Evolutionary conservation across 2,329 filamentous ascomycete genomes (phyloP), one percentile per base, ranked within the genome.

Genomic region (Alternaria postmessia): DNA sequence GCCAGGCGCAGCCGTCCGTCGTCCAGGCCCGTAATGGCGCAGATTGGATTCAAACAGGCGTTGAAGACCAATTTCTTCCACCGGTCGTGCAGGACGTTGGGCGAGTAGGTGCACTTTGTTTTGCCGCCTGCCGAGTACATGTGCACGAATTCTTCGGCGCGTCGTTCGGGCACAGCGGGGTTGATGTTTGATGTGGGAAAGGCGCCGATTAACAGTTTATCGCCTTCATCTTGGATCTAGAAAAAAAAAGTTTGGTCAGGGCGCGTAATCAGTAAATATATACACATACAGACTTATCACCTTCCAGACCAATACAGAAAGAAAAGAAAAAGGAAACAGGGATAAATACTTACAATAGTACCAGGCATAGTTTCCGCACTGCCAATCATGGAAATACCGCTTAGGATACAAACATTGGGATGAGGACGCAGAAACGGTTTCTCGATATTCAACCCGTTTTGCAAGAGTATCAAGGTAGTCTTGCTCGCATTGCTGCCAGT

Each of bases 381-480:
- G 26, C 85, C 84, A 54, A 85, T 86, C 51, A 84, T 76, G 3
- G 81, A 82, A 8, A 88, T 80, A 4, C 85, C 85, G 3, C 82
- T 85, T 1, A 89, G 77, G 7, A 88, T 67, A 0, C 82, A 71
- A 60, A 86, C 88, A 3, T 70, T 59, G 0, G 86, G 86, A 66
- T 87, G 88, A 0, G 75, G 72, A 0, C 69, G 57, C 18, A 85
- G 69, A 20, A 89, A 69, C 0, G 86, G 85, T 42, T 80, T 82
- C 63, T 89, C 86, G 62, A 89, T 89, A 66, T 88, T 87, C n/a
- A 89, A 75, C 0, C 87, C 87, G 67, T 89, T 89, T 62, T 89
- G 87, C 5, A 87, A 76, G 7, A 89, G 80, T 0, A 88, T 79
- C 44, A 89, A 84, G 28, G 80, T 80, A 0, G 86, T 88, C 24